phyloP scores from a whole-genome alignment of 2,329 filamentous ascomycete species.

The Pseudopithomyces chartarum region DNA sequence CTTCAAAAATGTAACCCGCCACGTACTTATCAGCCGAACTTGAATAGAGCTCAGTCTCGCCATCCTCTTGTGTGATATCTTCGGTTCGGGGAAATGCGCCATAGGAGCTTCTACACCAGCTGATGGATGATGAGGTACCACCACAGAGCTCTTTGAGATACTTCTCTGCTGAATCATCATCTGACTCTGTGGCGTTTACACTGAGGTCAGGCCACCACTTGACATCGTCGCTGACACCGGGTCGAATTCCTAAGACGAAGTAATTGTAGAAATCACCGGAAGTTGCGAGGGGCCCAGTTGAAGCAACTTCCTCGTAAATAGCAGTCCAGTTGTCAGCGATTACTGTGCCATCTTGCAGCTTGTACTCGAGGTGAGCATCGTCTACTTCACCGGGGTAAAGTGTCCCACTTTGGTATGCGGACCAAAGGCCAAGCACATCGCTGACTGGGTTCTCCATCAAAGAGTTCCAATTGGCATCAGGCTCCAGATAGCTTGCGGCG shows the following conservation, averaged over 20 bases:
- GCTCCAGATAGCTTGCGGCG: constrained; percentile 42
- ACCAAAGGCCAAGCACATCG: constrained; percentile 2
- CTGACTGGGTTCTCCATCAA: constrained; percentile 25
- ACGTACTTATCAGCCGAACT: constrained; percentile 16
- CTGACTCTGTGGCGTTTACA: background rate
- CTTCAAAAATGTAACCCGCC: constrained; percentile 50
- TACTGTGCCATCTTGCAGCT: constrained; percentile 29
- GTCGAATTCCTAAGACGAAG: constrained; percentile 43
- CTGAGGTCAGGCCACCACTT: constrained; percentile 9
- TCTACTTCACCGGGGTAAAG: constrained; percentile 46
- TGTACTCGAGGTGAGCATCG: constrained; percentile 20
- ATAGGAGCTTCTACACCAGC: background rate
- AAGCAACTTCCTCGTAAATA: constrained; percentile 22
- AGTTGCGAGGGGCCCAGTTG: constrained; percentile 41
- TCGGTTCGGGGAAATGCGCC: background rate
- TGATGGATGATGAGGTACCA: background rate
- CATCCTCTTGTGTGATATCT: background rate
- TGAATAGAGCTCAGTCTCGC: background rate
- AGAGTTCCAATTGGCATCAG: constrained; percentile 50
- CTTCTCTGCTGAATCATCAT: no score
- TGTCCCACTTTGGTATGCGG: background rate
- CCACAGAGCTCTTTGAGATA: background rate
- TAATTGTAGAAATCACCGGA: constrained; percentile 52
- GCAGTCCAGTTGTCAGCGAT: constrained; percentile 24
- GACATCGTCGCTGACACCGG: constrained; percentile 9